These are phyloP conservation scores for Tulasnella sp. DNA, from an alignment of 768 basidiomycete genomes.

Conservation along the genomic window DNA sequence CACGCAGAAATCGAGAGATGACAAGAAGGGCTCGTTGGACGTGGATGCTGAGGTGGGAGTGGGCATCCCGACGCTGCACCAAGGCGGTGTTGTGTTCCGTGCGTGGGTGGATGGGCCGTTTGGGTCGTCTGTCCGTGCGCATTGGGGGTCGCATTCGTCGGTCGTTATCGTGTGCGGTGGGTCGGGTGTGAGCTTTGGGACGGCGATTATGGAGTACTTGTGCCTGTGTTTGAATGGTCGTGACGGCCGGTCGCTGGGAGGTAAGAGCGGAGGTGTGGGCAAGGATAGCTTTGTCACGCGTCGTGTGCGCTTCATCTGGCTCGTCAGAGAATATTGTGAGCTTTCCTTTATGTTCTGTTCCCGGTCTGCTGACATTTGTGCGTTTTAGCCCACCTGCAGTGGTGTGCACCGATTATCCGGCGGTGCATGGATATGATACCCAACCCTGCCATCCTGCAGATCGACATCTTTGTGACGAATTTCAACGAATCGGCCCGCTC, in stretches of 20 bases:
- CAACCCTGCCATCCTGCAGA: constrained; percentile 35
- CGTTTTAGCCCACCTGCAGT: constrained; percentile 53
- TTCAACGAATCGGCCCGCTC: constrained; percentile 24
- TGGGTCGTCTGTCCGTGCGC: constrained; percentile 47
- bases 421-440: constrained; percentile 47
- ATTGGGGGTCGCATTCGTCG: constrained; percentile 48
- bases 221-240: constrained; percentile 46
- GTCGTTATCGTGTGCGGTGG: constrained; percentile 58
- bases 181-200: constrained; percentile 60
- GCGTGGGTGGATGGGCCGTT: constrained; percentile 57
- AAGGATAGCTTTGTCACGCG: constrained; percentile 31
- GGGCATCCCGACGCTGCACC: neutral
- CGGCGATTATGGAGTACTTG: constrained; percentile 52
- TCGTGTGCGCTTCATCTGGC: constrained; percentile 64
- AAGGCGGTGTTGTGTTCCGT: constrained; percentile 39
- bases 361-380: neutral
- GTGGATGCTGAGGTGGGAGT: neutral
- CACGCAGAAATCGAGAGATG: neutral
- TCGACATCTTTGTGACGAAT: constrained; percentile 67
- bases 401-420: constrained; percentile 58
- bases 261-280: constrained; percentile 20
- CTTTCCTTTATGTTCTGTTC: constrained; percentile 11
- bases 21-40: neutral
- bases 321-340: constrained; percentile 63
- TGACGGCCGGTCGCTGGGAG: constrained; percentile 36